Conservation (phyloP, 1,139 yeast genomes). For the Geotrichum aggregatum region DNA sequence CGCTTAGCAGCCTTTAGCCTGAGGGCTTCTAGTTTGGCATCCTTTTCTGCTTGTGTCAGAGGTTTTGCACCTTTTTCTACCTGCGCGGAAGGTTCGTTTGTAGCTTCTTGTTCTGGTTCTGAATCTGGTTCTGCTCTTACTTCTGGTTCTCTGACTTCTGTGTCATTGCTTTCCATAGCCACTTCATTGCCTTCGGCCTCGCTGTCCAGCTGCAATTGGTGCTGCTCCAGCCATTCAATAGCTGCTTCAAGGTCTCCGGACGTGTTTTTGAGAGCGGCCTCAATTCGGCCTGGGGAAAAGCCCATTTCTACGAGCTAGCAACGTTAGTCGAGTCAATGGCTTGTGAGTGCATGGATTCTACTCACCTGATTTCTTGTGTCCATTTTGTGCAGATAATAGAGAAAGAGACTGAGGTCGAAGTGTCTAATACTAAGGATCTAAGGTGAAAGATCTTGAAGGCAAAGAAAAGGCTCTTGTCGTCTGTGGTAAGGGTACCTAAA, state of each 20-base stretch:
- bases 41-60: slow-evolving; percentile 35
- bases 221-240: slow-evolving; percentile 37
- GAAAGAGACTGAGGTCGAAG: no score
- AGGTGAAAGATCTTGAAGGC: no score
- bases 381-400: no score
- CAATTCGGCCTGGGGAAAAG: slow-evolving; percentile 35
- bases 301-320: slow-evolving; percentile 36
- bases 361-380: slow-evolving; percentile 11
- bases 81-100: no score
- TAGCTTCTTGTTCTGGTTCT: no score
- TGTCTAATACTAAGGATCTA: no score
- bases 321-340: no score
- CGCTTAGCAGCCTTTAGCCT: slow-evolving; percentile 33
- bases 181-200: slow-evolving; percentile 15
- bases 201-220: slow-evolving; percentile 26
- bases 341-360: not conserved
- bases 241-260: slow-evolving; percentile 34
- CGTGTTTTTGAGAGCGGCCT: slow-evolving; percentile 35
- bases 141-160: no score
- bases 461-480: no score
- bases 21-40: slow-evolving; percentile 33
- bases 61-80: no score
- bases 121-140: no score
- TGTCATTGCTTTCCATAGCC: slow-evolving; percentile 12
- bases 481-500: no score